These are phyloP conservation scores for Exophiala viscosa DNA, from an alignment of 2,329 filamentous ascomycete species.

Conservation along the genomic window DNA sequence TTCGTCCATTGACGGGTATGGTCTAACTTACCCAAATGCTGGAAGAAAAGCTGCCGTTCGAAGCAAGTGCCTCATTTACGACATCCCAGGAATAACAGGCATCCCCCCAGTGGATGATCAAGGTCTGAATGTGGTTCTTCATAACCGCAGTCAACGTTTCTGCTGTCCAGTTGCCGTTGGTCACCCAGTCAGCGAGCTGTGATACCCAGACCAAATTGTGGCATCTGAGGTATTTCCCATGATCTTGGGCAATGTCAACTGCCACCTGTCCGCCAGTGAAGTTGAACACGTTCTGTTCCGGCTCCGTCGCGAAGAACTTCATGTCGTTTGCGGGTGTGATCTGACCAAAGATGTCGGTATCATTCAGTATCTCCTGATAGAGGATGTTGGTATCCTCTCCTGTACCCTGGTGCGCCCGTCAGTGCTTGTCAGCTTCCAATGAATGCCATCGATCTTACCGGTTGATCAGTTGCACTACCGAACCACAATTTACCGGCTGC, in stretches of 20 bases:
- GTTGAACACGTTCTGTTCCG: conserved; percentile 54
- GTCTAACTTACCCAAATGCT: conserved; percentile 34
- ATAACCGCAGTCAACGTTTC: conserved; percentile 55
- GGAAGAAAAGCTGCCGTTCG: conserved; percentile 39
- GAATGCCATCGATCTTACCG: conserved; percentile 22
- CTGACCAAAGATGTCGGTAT: conserved; percentile 59
- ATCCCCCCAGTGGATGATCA: conserved; percentile 36
- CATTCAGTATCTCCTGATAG: conserved; percentile 55
- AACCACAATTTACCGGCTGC: conserved; percentile 55
- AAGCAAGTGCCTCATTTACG: conserved; percentile 42
- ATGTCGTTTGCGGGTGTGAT: conserved; percentile 63
- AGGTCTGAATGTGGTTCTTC: conserved; percentile 43
- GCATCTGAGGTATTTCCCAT: conserved; percentile 55
- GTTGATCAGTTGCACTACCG: conserved; percentile 57
- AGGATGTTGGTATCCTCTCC: conserved; percentile 49
- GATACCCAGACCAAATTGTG: conserved; percentile 56
- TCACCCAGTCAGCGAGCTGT: conserved; percentile 51
- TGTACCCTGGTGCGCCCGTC: conserved; percentile 6
- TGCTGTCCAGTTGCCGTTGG: conserved; percentile 53
- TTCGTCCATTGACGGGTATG: background rate
- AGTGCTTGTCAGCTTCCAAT: conserved; percentile 14
- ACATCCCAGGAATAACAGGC: conserved; percentile 41
- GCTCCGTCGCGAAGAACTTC: conserved; percentile 54
- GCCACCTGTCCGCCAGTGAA: conserved; percentile 55
- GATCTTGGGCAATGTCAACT: conserved; percentile 38